Base-by-base conservation (phyloP, 2,329 filamentous ascomycete genomes). In the Ophiocordyceps camponoti-saundersi region DNA sequence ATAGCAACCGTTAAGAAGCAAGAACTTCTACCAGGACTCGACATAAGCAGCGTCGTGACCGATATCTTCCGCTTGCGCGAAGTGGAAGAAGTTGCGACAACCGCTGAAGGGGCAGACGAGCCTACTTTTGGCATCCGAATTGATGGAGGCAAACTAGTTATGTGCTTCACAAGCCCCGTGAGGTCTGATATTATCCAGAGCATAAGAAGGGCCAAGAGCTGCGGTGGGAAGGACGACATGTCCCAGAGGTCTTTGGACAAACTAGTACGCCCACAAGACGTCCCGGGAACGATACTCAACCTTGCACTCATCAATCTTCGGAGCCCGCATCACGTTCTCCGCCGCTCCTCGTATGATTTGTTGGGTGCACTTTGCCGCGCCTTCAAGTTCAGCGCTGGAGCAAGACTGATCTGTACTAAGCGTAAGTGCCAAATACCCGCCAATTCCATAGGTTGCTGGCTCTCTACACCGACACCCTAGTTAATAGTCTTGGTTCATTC, bases 61-160 rank as follows among this genome's bases (percentile, higher is more conserved):
- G 80, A 84, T 53, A 80, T 83, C 30, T 84, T 83, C 60, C 73
- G 78, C 11, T 65, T 84, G 3, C 70, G 75, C 4, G 80, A 84
- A 47, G 71, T 84, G 15, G 80, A 83, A 48, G 80, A 84, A 61
- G 75, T 77, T 5, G 71, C 78, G 6, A 77, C 75, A 3, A 77
- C 75, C 2, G 77, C 80, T 47, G 71, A 78, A 49, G 75, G 73
- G 0, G 79, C 82, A 48, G 79, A 83, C 48, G 78, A 82, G 51
- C 77, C 75, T 3, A 74, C 78, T 1, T 84, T 84, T 58, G 80
- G 79, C 1, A 63, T 84, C 26, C 70, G 79, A 45, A 79, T 79
- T 3, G 80, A 84, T 53, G 80, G 77, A 51, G 80, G 80, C 53
- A 82, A 79, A 78, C 82, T 45, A 73, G 8, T 82, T 46, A 82